Evolutionary conservation across 2,329 filamentous ascomycete species (phyloP).

Genomic region (Teratosphaeria pseudoeucalypti): DNA sequence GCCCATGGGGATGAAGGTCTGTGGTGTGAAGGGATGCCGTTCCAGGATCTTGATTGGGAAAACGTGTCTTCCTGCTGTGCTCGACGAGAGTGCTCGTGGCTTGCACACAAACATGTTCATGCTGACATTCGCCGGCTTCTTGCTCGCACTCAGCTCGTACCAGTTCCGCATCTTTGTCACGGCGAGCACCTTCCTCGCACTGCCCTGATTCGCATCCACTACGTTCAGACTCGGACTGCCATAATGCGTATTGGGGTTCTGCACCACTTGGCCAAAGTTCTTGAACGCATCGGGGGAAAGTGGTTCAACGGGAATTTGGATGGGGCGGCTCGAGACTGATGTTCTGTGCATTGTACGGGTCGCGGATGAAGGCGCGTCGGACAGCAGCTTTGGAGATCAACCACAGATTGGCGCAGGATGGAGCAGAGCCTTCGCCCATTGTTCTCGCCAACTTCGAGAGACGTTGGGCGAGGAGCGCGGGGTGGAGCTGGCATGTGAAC

Average conservation of each 20-base stretch:
- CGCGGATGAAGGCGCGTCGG: conserved; percentile 11
- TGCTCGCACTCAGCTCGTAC: conserved; percentile 57
- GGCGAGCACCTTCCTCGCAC: conserved; percentile 74
- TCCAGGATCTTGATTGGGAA: conserved; percentile 71
- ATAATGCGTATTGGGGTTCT: conserved; percentile 50
- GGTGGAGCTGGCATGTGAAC: not conserved
- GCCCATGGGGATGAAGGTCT: conserved; percentile 78
- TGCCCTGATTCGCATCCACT: conserved; percentile 70
- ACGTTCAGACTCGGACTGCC: conserved; percentile 29
- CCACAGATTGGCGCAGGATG: conserved; percentile 6
- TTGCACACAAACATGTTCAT: conserved; percentile 88
- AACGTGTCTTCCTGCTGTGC: conserved; percentile 18
- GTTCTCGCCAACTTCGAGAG: not conserved
- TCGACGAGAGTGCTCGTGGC: conserved; percentile 44
- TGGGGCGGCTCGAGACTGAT: conserved; percentile 27
- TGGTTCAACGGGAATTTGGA: conserved; percentile 42
- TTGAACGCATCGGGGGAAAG: conserved; percentile 54
- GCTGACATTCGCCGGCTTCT: conserved; percentile 46
- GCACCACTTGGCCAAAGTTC: conserved; percentile 72
- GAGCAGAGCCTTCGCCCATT: not conserved
- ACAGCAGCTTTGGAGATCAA: conserved; percentile 9
- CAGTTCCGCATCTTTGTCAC: conserved; percentile 64
- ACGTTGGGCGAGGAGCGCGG: not conserved
- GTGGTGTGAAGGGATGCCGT: conserved; percentile 84
- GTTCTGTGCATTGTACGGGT: conserved; percentile 14